Evolutionary conservation across 805 yeast genomes (phyloP), one percentile per base, ranked within the genome.

Genomic region (Cyberlindnera japonica): DNA sequence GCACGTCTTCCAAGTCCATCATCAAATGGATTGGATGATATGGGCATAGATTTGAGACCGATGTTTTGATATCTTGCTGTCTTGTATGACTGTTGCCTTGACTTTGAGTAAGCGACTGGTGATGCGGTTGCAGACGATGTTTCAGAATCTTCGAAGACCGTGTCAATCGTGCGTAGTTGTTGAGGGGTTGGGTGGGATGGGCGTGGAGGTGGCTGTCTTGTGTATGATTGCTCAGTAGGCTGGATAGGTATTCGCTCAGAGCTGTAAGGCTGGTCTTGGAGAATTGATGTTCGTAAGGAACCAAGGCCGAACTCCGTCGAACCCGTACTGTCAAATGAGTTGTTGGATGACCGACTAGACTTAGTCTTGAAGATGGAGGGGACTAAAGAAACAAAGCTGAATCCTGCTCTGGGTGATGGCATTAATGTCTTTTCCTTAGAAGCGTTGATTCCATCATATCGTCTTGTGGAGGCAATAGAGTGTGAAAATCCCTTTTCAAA

Each of bases 141-240:
- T 34, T 56, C 59, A 2, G 49, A 35, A 11, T 53, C 61, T 37
- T 56, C 61, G 27, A 47, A 42, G n/a, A 56, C 58, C 1, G 61
- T 56, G 16, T 56, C 59, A 13, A 54, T 54, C 3, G 49, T 48
- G 23, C 57, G 40, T 1, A 20, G 20, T 16, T 11, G 34, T 14
- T 34, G 29, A 26, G 17, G 40, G 4, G 27, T 19, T 15, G 35
- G 34, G 3, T 17, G 32, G 29, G 25, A 14, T 10, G 30, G n/a
- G 8, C 40, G 24, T 26, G 18, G 23, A 34, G 41, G 42, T 19
- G 43, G 44, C 5, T 27, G 40, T 6, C 43, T 47, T 3, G 34
- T 24, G 28, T 37, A 43, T 31, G 36, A 6, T 23, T 35, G 28
- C 23, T 40, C 39, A 11, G 25, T 15, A 2, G 29, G 15, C 6